Evolutionary conservation across 2,329 filamentous ascomycete species (phyloP).

Genomic region (Westerdykella ornata): DNA sequence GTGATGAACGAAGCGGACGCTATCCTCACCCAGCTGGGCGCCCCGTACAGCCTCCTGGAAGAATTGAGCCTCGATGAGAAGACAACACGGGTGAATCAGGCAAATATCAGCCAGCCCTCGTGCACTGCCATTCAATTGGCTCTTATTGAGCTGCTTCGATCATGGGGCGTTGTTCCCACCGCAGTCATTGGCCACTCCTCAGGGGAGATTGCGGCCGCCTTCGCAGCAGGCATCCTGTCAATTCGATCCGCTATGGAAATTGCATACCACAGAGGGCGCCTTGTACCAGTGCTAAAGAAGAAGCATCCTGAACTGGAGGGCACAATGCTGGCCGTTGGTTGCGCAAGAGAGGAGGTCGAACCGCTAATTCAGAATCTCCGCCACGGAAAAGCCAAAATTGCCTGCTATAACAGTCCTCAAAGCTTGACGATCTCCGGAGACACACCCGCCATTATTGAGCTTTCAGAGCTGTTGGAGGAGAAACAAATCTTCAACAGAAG

Average conservation of each 20-base stretch:
- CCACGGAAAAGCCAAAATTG: slow-evolving; percentile 11
- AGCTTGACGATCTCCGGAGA: slow-evolving; percentile 46
- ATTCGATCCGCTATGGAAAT: slow-evolving; percentile 19
- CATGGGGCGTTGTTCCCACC: slow-evolving; percentile 19
- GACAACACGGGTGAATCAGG: slow-evolving; percentile 14
- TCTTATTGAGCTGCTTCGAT: slow-evolving; percentile 18
- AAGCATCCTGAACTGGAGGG: slow-evolving; percentile 13
- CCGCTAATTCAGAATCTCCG: slow-evolving; percentile 10
- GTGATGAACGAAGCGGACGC: slow-evolving; percentile 3
- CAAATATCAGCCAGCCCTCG: slow-evolving; percentile 21
- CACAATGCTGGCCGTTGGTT: slow-evolving; percentile 20
- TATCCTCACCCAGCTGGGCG: slow-evolving; percentile 9
- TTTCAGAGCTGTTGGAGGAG: slow-evolving; percentile 31
- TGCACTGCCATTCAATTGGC: slow-evolving; percentile 29
- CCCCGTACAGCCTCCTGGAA: slow-evolving; percentile 9
- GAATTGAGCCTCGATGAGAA: slow-evolving; percentile 16
- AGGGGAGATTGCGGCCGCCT: slow-evolving; percentile 29
- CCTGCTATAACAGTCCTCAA: slow-evolving; percentile 37
- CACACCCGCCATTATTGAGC: slow-evolving; percentile 31
- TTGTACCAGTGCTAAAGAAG: slow-evolving; percentile 16
- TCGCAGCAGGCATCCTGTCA: slow-evolving; percentile 18
- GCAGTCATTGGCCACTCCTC: slow-evolving; percentile 27
- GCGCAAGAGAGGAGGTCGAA: slow-evolving; percentile 9
- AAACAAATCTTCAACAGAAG: slow-evolving; percentile 36
- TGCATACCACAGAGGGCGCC: slow-evolving; percentile 21